Conservation (phyloP, 2,329 filamentous ascomycete species). For the Talaromyces sp. region DNA sequence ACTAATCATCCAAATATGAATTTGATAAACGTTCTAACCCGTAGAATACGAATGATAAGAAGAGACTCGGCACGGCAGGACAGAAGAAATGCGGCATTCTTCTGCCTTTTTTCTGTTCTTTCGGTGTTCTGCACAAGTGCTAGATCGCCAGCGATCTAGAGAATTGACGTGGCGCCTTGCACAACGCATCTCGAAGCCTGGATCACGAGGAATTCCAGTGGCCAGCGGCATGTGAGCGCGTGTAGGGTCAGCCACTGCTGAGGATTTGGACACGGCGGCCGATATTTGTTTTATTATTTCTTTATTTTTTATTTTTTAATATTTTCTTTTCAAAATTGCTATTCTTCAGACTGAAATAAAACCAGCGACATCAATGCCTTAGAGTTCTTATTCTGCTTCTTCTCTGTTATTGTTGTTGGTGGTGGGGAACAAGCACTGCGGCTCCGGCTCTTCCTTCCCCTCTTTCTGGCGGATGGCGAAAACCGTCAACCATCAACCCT, state of each 20-base stretch:
- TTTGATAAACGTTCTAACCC: too few relatives aligned
- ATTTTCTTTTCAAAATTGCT: too few relatives aligned
- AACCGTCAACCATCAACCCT: background rate
- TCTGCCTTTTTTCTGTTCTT: background rate
- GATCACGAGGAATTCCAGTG: background rate
- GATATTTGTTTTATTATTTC: background rate
- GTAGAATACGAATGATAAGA: background rate
- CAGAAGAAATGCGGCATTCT: background rate
- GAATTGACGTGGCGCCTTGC: background rate
- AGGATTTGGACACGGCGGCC: conserved; percentile 9
- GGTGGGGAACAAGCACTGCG: background rate
- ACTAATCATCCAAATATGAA: too few relatives aligned
- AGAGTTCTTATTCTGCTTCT: background rate
- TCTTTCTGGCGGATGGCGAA: background rate
- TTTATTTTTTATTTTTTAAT: background rate
- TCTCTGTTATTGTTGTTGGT: background rate
- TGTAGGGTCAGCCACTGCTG: background rate
- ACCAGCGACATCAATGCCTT: background rate
- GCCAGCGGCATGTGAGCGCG: background rate
- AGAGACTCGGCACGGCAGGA: background rate
- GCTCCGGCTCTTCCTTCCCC: background rate
- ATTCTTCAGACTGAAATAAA: background rate
- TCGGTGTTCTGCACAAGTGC: background rate
- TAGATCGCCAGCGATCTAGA: background rate
- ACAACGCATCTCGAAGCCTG: background rate